Evolutionary conservation across 495 filamentous ascomycete species (phyloP).

Genomic region (Evansstolkia leycettana): DNA sequence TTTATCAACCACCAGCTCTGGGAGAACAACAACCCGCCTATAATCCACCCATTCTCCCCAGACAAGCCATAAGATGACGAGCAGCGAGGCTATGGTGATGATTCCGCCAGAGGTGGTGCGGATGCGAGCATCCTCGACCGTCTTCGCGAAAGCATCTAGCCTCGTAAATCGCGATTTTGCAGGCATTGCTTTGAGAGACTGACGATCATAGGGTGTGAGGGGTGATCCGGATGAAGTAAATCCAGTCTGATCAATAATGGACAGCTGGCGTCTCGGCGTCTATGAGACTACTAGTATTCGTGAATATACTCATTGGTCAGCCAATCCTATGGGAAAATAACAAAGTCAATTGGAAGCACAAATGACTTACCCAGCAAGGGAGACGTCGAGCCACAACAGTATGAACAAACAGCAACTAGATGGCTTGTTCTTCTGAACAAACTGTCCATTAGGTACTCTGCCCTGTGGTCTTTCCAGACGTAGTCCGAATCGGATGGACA

Average conservation of each 20-base stretch:
- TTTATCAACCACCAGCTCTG: constrained; percentile 93
- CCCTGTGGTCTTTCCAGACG: too few species aligned
- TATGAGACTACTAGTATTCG: too few species aligned
- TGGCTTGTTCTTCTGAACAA: neutral
- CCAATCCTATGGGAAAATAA: too few species aligned
- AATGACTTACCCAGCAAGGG: neutral
- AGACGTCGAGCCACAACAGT: neutral
- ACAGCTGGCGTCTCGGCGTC: neutral
- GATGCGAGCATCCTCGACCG: constrained; percentile 93
- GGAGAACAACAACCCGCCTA: constrained; percentile 69
- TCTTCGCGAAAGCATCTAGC: constrained; percentile 97
- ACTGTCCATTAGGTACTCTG: too few species aligned
- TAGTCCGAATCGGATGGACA: neutral
- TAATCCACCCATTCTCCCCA: constrained; percentile 97
- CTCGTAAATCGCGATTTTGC: constrained; percentile 77
- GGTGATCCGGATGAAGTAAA: too few species aligned
- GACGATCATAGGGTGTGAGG: constrained; percentile 13
- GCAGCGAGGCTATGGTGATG: constrained; percentile 79
- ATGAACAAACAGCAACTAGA: neutral
- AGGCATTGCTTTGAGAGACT: constrained; percentile 28
- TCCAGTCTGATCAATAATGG: neutral
- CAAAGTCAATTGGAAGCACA: neutral
- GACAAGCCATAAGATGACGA: constrained; percentile 76
- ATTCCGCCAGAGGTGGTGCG: constrained; percentile 95
- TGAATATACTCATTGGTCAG: too few species aligned